These are phyloP conservation scores for Stereum hirsutum DNA, from an alignment of 1,284 basidiomycete species.

Conservation along the genomic window DNA sequence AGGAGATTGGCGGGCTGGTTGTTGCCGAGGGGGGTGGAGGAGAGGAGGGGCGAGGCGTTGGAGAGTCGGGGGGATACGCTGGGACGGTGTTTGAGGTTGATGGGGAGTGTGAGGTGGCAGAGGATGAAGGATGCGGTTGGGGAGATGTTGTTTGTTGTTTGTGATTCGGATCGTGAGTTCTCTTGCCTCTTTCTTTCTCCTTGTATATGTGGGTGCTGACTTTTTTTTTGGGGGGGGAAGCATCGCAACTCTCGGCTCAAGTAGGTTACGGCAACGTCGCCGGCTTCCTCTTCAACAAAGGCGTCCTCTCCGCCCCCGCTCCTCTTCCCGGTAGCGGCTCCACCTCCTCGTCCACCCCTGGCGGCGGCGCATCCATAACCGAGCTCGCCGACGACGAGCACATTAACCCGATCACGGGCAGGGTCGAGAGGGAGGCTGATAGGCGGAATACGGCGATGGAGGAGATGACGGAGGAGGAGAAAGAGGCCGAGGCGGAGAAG, in stretches of 20 bases:
- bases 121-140: slow-evolving; percentile 69
- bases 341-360: slow-evolving; percentile 29
- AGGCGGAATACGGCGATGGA: no score
- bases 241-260: slow-evolving; percentile 62
- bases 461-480: slow-evolving; percentile 88
- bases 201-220: slow-evolving; percentile 6
- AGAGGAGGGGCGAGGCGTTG: slow-evolving; percentile 62
- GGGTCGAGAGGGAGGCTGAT: slow-evolving; percentile 28
- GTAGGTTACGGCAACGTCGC: slow-evolving; percentile 92
- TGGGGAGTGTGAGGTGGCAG: slow-evolving; percentile 63
- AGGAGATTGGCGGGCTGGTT: slow-evolving; percentile 53
- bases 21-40: slow-evolving; percentile 71
- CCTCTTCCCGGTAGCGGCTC: neutral
- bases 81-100: slow-evolving; percentile 73
- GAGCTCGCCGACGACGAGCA: slow-evolving; percentile 34
- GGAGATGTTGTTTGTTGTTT: slow-evolving; percentile 80
- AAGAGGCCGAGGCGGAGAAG: slow-evolving; percentile 84
- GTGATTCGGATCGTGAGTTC: slow-evolving; percentile 68
- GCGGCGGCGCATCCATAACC: slow-evolving; percentile 22
- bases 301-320: slow-evolving; percentile 37
- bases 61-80: slow-evolving; percentile 66
- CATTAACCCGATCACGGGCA: slow-evolving; percentile 79
- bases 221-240: neutral
- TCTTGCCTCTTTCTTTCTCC: slow-evolving; percentile 6
- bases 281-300: slow-evolving; percentile 85